phyloP scores from a whole-genome alignment of 2,329 filamentous ascomycete genomes.

The Trichophyton schoenleinii region DNA sequence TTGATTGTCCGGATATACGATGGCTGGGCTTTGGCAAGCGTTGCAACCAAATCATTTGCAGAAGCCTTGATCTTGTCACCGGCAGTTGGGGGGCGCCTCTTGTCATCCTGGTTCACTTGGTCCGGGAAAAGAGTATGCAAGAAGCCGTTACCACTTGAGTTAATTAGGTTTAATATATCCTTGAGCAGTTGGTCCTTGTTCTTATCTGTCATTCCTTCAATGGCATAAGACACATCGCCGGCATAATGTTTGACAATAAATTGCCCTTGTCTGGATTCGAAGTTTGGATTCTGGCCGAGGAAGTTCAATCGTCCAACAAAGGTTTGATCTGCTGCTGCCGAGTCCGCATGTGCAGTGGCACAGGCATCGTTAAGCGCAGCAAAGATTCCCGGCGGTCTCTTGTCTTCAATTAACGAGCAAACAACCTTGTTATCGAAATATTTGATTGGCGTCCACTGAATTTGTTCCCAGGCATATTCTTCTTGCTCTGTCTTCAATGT shows the following conservation, averaged over 20 bases:
- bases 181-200: conserved; percentile 97
- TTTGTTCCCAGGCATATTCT: conserved; percentile 89
- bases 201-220: conserved; percentile 97
- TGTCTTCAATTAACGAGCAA: conserved; percentile 89
- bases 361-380: conserved; percentile 95
- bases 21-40: conserved; percentile 91
- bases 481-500: conserved; percentile 96
- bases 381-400: conserved; percentile 80
- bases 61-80: conserved; percentile 93
- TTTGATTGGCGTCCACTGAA: conserved; percentile 97
- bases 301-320: conserved; percentile 90
- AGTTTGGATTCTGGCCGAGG: conserved; percentile 74
- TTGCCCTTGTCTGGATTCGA: conserved; percentile 81
- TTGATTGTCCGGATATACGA: conserved; percentile 99
- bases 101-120: conserved; percentile 90
- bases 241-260: conserved; percentile 99
- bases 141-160: conserved; percentile 71
- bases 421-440: conserved; percentile 99
- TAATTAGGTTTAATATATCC: conserved; percentile 77
- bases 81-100: conserved; percentile 81
- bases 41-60: conserved; percentile 87
- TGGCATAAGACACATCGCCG: conserved; percentile 86
- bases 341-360: conserved; percentile 94
- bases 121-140: conserved; percentile 82
- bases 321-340: conserved; percentile 82